Base-by-base conservation (phyloP, 768 basidiomycete genomes). In the Termitomyces sp. region DNA sequence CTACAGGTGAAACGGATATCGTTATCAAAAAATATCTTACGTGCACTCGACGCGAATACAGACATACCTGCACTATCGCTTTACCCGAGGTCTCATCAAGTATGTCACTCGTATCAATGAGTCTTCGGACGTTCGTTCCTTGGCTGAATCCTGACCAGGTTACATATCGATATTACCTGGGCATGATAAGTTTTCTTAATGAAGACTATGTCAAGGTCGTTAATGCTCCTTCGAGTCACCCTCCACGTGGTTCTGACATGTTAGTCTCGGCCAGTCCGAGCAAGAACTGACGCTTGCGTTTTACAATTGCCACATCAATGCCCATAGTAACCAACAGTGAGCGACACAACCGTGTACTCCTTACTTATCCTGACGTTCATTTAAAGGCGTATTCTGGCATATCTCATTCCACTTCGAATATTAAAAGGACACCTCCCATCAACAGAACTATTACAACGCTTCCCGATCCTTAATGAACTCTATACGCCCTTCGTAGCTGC, bases 151-250 rank as follows among this genome's bases (percentile, higher is more conserved):
- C 60, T 63, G 60, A 60, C 46, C 75, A 94, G 90, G 93, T 97
- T 53, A 95, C 95, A 26, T 97, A 91, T 74, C 81, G 87, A 61
- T 99, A 96, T 77, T 98, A 98, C 69, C 74, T 97, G 50, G 97
- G 96, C 62, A 92, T 98, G 86, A 79, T 98, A 61, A 88, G 86
- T 68, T 98, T 98, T 74, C 72, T 98, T 61, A 92, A 92, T 67
- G 97, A 98, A 70, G 90, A 96, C 51, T 95, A 93, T 68, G 79
- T 76, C 41, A 93, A 93, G 76, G 93, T 88, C 50, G 35, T 70
- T 63, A 40, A n/a, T 55, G 13, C 48, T 55, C 13, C 32, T 43
- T n/a, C 46, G 58, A 49, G 59, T 44, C 0, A 10, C 12, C 13
- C 49, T 32, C 18, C 26, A 57, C 18, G 26, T 60, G 14, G 54